Base-by-base conservation (phyloP, 352 stramenopile genomes). In the Globisporangium echinulatum region DNA sequence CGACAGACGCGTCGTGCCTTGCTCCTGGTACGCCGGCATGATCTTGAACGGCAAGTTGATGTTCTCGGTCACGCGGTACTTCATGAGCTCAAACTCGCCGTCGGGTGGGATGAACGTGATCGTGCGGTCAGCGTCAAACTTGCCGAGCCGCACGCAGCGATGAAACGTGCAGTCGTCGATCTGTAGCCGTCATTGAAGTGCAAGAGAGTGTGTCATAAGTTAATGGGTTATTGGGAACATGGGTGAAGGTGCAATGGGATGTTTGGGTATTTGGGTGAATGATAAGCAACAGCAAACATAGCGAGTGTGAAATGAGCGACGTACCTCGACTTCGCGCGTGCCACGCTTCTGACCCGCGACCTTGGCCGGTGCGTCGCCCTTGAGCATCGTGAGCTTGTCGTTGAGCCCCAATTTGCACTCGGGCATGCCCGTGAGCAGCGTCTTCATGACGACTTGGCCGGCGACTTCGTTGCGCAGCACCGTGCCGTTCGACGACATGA, bases 101-200 rank as follows among this genome's bases (percentile, higher is more conserved):
- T 99, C 96, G 0, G 96, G 97, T 7, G 97, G 97, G 64, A 99
- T 98, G 72, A 99, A 99, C 42, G 96, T 97, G 75, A 99, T 99
- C 40, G 79, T 92, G 52, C 77, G 79, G 66, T 99, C 97, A 36
- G 96, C 90, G 74, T 99, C 96, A 72, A 99, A 99, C 68, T 98
- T 98, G 67, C 96, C 95, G 11, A 99, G 80, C 64, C 94, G 87
- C 46, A 99, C 97, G 70, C 96, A 99, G 36, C 94, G 86, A 71
- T 99, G 97, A 72, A 99, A 99, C 42, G 94, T 99, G 79, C 96
- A 99, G 72, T 99, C 96, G 71, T 98, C 96, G 65, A 99, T 98
- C 75, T 97, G 88, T 13, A 25, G 19, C 19, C 40, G 40, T 44
- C 7, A 2, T 13, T 7, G 11, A 11, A 44, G 40, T 13, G 40